These are phyloP conservation scores for Trichoderma aggressivum DNA, from an alignment of 2,329 filamentous ascomycete species.

Conservation along the genomic window DNA sequence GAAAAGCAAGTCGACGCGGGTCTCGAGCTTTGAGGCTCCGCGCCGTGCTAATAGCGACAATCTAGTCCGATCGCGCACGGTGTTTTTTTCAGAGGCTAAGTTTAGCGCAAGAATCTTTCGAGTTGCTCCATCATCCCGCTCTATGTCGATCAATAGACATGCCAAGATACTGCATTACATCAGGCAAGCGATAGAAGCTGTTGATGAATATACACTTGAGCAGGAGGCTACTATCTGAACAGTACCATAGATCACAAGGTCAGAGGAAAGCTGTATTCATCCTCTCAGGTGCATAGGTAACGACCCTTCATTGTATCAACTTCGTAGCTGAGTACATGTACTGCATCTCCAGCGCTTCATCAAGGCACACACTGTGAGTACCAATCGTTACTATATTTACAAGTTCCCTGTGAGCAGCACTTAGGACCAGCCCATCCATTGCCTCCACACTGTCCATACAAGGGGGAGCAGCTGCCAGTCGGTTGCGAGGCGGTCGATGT, in stretches of 20 bases:
- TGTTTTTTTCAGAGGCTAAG: neutral
- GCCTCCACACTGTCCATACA: slow-evolving; percentile 5
- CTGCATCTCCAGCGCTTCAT: neutral
- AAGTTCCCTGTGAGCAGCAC: neutral
- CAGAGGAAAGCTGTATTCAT: neutral
- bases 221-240: neutral
- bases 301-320: neutral
- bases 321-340: neutral
- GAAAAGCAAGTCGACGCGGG: neutral
- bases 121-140: neutral
- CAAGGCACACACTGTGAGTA: neutral
- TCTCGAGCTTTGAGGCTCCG: neutral
- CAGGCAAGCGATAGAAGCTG: neutral
- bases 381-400: neutral
- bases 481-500: neutral
- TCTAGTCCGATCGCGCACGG: neutral
- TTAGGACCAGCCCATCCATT: neutral
- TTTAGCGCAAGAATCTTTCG: neutral
- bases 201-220: neutral
- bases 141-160: neutral
- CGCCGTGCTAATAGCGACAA: neutral
- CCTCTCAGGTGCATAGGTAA: neutral
- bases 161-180: neutral
- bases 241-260: neutral
- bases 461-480: neutral